Base-by-base conservation (phyloP, 768 basidiomycete species). In the Coprinellus aureogranulatus region DNA sequence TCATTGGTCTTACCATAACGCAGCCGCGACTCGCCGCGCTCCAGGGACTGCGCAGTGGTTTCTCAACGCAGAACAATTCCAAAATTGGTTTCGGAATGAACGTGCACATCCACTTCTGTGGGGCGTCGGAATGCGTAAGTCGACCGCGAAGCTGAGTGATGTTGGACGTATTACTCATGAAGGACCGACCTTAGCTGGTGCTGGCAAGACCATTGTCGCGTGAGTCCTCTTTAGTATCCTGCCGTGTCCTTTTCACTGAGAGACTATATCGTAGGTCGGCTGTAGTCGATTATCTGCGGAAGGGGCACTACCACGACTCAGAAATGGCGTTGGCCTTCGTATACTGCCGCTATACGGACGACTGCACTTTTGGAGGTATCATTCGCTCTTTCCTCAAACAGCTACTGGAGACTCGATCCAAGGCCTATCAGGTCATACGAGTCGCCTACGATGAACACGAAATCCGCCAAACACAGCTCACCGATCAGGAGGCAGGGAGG, bases 71-170 rank as follows among this genome's bases (percentile, higher is more conserved):
- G 31, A 10, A 30, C 18, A 9, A 14, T 54, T 54, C 25, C 9
- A 27, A 23, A n/a, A 23, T 8, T 54, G 53, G 53, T 6, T 41
- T n/a, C 4, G 8, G 4, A 28, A 14, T 4, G 39, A 41, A 12
- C 3, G 40, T 30, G 34, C 5, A 6, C 34, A 34, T 6, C 14
- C 34, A 14, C 16, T 23, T 14, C 34, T 54, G 4, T 54, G 53
- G 53, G 34, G 11, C 4, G 22, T 18, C 11, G 53, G 53, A 14
- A 54, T 54, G n/a, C 53, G 53, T 54, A 54, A 3, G 53, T 52
- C 18, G n/a, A n/a, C n/a, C n/a, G n/a, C n/a, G n/a, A n/a, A n/a
- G n/a, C 30, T 44, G 6, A 25, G 4, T 5, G 6, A 12, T n/a
- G 5, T 27, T 25, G 5, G 4, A 3, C 10, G 8, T 23, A 20